Conservation (phyloP, 306 rosid species). For the Quillaja saponaria region DNA sequence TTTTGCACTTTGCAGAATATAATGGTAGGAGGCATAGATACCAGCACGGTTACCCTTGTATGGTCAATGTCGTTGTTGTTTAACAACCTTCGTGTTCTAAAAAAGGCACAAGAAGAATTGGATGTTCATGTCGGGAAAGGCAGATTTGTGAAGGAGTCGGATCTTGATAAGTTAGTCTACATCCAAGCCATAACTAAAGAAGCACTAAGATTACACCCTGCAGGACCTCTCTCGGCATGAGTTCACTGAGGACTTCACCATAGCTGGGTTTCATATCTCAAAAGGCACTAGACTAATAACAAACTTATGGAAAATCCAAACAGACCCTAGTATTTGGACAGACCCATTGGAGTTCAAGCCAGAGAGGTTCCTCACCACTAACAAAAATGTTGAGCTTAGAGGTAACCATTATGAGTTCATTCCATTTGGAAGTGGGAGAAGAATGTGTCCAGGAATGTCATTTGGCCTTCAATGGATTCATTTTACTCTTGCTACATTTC, state of each 20-base stretch:
- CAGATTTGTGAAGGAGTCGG: background rate
- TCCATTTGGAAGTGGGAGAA: background rate
- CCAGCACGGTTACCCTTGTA: background rate
- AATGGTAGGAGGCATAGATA: background rate
- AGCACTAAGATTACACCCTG: background rate
- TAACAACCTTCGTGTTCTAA: background rate
- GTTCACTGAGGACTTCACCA: background rate
- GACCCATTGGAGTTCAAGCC: constrained; percentile 17
- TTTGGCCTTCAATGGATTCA: background rate
- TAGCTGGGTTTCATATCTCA: background rate
- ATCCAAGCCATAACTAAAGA: constrained; percentile 5
- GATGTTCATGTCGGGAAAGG: background rate
- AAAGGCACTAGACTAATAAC: background rate
- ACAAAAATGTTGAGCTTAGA: background rate
- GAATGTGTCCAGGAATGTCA: background rate
- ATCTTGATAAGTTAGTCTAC: background rate
- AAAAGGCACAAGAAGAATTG: background rate
- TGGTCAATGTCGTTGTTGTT: background rate
- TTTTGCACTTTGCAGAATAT: no score
- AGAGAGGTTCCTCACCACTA: constrained; percentile 11
- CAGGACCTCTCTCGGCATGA: background rate
- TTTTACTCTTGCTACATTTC: background rate
- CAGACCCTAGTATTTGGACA: background rate
- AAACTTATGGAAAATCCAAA: constrained; percentile 5
- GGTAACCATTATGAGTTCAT: background rate